Conservation (phyloP, 129 eudicot species). For the Escallonia rubra region DNA sequence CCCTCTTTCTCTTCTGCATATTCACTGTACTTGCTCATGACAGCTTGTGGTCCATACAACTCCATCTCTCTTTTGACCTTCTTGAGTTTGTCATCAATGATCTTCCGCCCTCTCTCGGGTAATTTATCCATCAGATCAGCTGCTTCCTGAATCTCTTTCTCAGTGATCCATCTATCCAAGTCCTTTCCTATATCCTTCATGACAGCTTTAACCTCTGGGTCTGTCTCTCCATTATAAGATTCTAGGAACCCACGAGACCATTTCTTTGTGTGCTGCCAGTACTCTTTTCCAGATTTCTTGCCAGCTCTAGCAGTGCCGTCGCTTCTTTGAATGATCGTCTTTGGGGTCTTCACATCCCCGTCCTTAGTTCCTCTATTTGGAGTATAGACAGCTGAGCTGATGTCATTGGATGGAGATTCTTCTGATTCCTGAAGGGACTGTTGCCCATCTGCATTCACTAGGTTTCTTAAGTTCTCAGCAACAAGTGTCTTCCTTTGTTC, state of each 20-base stretch:
- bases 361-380: slow-evolving; percentile 12
- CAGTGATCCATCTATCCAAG: slow-evolving; percentile 90
- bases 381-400: not conserved
- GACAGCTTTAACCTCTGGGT: slow-evolving; percentile 80
- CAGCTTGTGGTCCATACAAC: slow-evolving; percentile 87
- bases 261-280: slow-evolving; percentile 91
- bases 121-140: slow-evolving; percentile 65
- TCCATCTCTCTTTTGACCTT: slow-evolving; percentile 89
- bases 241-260: slow-evolving; percentile 88
- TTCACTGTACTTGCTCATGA: slow-evolving; percentile 83
- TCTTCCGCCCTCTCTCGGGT: slow-evolving; percentile 55
- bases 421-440: slow-evolving; percentile 13
- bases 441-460: slow-evolving; percentile 22
- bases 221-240: slow-evolving; percentile 78
- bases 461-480: slow-evolving; percentile 34
- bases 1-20: slow-evolving; percentile 79
- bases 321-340: slow-evolving; percentile 78
- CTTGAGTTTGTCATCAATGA: slow-evolving; percentile 56
- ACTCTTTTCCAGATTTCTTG: slow-evolving; percentile 78
- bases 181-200: slow-evolving; percentile 96
- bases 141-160: slow-evolving; percentile 77
- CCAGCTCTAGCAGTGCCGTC: slow-evolving; percentile 84
- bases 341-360: slow-evolving; percentile 37
- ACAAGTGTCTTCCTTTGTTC: slow-evolving; percentile 41
- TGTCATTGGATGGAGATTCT: slow-evolving; percentile 15